Base-by-base conservation (phyloP, 1,284 basidiomycete species). In the Hymenochaete sp. region DNA sequence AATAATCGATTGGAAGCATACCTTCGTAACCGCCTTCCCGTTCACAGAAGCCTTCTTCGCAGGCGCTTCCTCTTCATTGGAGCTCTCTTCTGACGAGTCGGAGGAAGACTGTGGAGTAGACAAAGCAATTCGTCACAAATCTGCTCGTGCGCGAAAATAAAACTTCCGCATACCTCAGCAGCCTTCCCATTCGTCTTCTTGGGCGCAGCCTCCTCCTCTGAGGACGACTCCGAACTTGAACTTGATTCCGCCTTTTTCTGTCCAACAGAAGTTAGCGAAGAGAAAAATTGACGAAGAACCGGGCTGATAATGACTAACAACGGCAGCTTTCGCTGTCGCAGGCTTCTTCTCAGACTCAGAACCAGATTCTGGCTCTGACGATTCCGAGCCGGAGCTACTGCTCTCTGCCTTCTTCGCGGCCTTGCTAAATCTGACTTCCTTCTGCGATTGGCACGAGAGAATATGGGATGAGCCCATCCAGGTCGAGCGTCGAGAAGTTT, bases 11-110 rank as follows among this genome's bases (percentile, higher is more conserved):
- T 11, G 18, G 8, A 9, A 13, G 14, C 41, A 39, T 33, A 47
- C 54, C 45, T 58, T 52, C 11, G 55, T 39, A 39, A 2, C 26
- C 13, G n/a, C 16, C 18, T 45, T 49, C 10, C 25, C 43, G 11
- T 37, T 13, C 35, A 19, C 18, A n/a, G n/a, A n/a, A n/a, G n/a
- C n/a, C 40, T 49, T 49, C 11, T 26, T 24, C 11, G 27, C 35
- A 18, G 32, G 16, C 16, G 41, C 42, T 36, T 49, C 43, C 16
- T 40, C 42, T 22, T 49, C 48, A 9, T 42, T 40, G 16, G 48
- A 51, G 19, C 39, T 25, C 19, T 42, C 42, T 4, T 48, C 47
- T 18, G 42, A 40, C 10, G 45, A 37, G 8, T 37, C 16, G 35
- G 35, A 39, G 10, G 37, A 32, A 3, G 18, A 1, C 9, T 38